Evolutionary conservation across 2,329 filamentous ascomycete genomes (phyloP), one percentile per base, ranked within the genome.

Genomic region (Neoascochyta sp.): DNA sequence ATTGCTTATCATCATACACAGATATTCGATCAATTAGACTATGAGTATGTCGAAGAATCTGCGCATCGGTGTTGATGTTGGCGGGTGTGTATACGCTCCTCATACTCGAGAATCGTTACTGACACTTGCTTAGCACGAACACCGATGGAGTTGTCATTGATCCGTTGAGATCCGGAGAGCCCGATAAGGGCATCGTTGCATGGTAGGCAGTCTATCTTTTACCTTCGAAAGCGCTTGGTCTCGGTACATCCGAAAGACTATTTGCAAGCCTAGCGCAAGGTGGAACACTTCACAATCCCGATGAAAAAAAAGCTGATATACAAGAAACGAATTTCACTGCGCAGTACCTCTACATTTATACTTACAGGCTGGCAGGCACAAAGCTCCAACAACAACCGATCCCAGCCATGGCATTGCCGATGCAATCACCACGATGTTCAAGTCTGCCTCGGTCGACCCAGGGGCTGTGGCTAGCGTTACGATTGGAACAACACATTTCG

Each of bases 401-500:
- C 57, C 59, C 7, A 63, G 57, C 33, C 50, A 57, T 54, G 60
- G 61, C 15, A 64, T 64, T 32, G 44, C 51, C 9, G 38, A 46
- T 17, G 53, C 57, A 10, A 60, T 65, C 24, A 57, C 47, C 3
- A 54, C 53, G 7, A 62, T 63, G 56, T 60, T 63, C 45, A 44
- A 50, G 16, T 47, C 50, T 1, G 52, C 57, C 4, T 48, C 43
- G 3, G 47, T 63, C 11, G 41, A 55, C 10, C 52, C 58, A 10
- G 33, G 39, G 9, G 42, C 45, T 3, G 56, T 71, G 31, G 60
- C 55, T 10, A 69, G 67, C 34, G 64, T 74, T 4, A 71, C 68
- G 6, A 67, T 75, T 28, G 71, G 71, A 15, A 74, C 70, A 2
- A 76, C 73, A 0, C 54, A 72, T 51, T 73, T 74, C 36, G 64